Evolutionary conservation across 495 filamentous ascomycete species (phyloP).

Genomic region (Neurospora sp.): DNA sequence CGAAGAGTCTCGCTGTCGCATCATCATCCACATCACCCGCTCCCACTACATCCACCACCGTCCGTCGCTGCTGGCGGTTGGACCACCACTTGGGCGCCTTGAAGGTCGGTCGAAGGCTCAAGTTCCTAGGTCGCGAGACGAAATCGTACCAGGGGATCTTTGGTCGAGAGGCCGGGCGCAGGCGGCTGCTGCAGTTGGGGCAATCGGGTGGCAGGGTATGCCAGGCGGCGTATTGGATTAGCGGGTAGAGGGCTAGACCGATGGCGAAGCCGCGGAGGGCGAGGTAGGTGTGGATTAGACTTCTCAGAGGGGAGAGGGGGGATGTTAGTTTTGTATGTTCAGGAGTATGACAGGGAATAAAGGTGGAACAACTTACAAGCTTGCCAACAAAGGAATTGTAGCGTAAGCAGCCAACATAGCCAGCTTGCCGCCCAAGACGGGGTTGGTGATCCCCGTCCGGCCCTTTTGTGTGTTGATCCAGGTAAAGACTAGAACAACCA

Average conservation of each 20-base stretch:
- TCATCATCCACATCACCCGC: conserved; percentile 20
- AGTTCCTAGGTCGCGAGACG: conserved; percentile 12
- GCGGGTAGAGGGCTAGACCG: conserved; percentile 26
- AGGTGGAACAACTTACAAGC: conserved; percentile 23
- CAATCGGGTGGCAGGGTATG: conserved; percentile 28
- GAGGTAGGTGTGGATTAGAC: conserved; percentile 29
- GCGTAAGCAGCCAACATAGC: conserved; percentile 32
- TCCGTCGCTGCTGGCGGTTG: conserved; percentile 11
- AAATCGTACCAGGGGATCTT: conserved; percentile 28
- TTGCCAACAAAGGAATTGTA: conserved; percentile 29
- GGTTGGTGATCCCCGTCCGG: conserved; percentile 6
- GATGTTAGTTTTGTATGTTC: not conserved
- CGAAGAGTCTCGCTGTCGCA: conserved; percentile 17
- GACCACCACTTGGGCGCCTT: not conserved
- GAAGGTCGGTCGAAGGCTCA: conserved; percentile 1
- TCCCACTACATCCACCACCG: conserved; percentile 9
- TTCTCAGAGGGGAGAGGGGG: conserved; percentile 3
- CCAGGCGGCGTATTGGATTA: conserved; percentile 28
- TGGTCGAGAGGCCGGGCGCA: conserved; percentile 24
- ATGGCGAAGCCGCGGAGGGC: conserved; percentile 26
- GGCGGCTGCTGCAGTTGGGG: conserved; percentile 27
- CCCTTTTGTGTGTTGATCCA: conserved; percentile 16
- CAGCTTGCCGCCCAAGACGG: conserved; percentile 10
- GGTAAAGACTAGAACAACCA: conserved; percentile 30
- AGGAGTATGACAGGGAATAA: not conserved